phyloP scores from a whole-genome alignment of 345 rosid genomes.

The Bruguiera parviflora region DNA sequence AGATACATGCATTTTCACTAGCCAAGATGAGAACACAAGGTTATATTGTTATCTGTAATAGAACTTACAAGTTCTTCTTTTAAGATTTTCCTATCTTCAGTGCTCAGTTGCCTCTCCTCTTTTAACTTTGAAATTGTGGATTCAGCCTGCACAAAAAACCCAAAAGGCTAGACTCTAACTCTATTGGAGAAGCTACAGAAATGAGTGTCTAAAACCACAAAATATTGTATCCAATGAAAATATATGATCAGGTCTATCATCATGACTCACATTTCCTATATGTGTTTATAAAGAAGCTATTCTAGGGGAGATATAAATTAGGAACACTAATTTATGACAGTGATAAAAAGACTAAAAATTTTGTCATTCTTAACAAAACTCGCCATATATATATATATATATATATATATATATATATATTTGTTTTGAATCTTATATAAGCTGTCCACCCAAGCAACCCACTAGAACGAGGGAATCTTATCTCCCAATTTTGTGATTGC shows the following conservation, averaged over 20 bases:
- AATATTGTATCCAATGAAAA: not conserved
- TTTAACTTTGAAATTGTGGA: conserved; percentile 62
- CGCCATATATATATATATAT: no score
- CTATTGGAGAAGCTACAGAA: not conserved
- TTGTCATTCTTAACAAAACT: no score
- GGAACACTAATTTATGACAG: no score
- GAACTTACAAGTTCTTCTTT: conserved; percentile 62
- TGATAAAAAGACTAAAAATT: no score
- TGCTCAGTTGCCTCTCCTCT: conserved; percentile 50
- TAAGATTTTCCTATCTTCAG: conserved; percentile 45
- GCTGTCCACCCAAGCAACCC: no score
- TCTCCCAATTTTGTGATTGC: not conserved
- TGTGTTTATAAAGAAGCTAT: no score
- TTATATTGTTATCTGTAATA: not conserved
- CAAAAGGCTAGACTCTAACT: not conserved
- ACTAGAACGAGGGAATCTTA: not conserved
- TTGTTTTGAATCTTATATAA: no score
- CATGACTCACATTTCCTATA: no score
- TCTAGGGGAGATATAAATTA: no score
- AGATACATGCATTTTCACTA: not conserved
- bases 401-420: no score
- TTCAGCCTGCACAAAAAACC: conserved; percentile 54
- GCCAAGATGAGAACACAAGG: not conserved
- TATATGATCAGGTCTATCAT: not conserved
- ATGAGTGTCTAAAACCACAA: not conserved